Evolutionary conservation across 192 early-diverging fungal genomes (phyloP).

Genomic region (Rhizophlyctis rosea): DNA sequence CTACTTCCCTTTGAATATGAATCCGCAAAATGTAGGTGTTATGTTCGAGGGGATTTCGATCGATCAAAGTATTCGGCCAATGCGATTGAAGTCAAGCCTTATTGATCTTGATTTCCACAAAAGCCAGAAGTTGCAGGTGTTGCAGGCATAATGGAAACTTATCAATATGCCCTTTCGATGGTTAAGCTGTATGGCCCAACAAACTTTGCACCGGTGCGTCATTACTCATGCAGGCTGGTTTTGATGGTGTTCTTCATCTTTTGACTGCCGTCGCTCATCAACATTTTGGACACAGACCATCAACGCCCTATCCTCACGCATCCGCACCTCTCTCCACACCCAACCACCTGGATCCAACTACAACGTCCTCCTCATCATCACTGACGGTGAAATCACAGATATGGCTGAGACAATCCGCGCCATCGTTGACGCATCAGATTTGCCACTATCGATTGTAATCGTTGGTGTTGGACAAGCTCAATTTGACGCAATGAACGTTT

Average conservation of each 20-base stretch:
- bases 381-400: not conserved
- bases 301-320: not conserved
- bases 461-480: conserved; percentile 54
- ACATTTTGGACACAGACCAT: not conserved
- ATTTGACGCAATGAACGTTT: conserved; percentile 46
- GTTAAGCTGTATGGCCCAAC: conserved; percentile 50
- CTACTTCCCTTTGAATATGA: conserved; percentile 38
- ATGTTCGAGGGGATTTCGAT: not conserved
- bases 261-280: too few relatives aligned
- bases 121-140: conserved; percentile 54
- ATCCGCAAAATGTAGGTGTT: not conserved
- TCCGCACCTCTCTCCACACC: not conserved
- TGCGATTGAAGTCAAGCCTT: too few relatives aligned
- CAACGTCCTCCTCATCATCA: not conserved
- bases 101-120: too few relatives aligned
- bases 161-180: conserved; percentile 34
- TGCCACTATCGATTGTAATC: conserved; percentile 53
- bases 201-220: conserved; percentile 49
- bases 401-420: conserved; percentile 37
- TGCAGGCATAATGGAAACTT: conserved; percentile 45
- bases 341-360: not conserved
- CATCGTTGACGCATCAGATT: conserved; percentile 37
- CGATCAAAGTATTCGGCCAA: not conserved
- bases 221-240: too few relatives aligned
- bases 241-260: too few relatives aligned